phyloP scores from a whole-genome alignment of 2,329 filamentous ascomycete genomes.

The Myriosclerotinia curreyana region DNA sequence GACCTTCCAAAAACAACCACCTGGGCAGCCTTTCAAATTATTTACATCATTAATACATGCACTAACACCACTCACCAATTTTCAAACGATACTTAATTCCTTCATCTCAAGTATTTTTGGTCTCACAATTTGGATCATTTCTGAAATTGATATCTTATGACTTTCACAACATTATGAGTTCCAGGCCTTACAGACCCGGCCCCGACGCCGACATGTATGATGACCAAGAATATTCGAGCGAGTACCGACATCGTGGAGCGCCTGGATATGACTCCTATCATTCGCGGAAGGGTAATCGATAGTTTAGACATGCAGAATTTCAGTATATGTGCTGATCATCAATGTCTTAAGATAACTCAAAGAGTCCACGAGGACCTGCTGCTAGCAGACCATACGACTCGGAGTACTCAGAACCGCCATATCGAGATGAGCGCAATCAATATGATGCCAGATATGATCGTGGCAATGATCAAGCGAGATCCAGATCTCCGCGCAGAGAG shows the following conservation, averaged over 20 bases:
- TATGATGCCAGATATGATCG: constrained; percentile 38
- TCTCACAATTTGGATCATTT: background rate
- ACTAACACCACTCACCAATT: background rate
- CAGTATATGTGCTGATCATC: constrained; percentile 39
- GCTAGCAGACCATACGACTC: constrained; percentile 27
- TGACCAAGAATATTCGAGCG: constrained; percentile 39
- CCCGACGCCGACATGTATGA: constrained; percentile 46
- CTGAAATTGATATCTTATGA: background rate
- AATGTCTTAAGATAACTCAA: constrained; percentile 39
- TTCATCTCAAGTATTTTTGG: background rate
- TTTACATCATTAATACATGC: background rate
- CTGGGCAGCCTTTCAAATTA: background rate
- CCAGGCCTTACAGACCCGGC: constrained; percentile 19
- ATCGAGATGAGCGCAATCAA: constrained; percentile 38
- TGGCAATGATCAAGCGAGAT: constrained; percentile 43
- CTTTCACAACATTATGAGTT: constrained; percentile 9
- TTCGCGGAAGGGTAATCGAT: constrained; percentile 41
- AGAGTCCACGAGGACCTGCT: constrained; percentile 34
- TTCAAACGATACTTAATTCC: background rate
- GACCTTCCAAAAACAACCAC: background rate
- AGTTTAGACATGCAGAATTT: constrained; percentile 33
- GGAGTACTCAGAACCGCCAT: constrained; percentile 28
- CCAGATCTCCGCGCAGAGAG: constrained; percentile 40
- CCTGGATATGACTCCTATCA: constrained; percentile 35
- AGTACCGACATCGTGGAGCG: constrained; percentile 29